Evolutionary conservation across 164 flowering plant species (phyloP).

Genomic region (Berberis vulgaris): DNA sequence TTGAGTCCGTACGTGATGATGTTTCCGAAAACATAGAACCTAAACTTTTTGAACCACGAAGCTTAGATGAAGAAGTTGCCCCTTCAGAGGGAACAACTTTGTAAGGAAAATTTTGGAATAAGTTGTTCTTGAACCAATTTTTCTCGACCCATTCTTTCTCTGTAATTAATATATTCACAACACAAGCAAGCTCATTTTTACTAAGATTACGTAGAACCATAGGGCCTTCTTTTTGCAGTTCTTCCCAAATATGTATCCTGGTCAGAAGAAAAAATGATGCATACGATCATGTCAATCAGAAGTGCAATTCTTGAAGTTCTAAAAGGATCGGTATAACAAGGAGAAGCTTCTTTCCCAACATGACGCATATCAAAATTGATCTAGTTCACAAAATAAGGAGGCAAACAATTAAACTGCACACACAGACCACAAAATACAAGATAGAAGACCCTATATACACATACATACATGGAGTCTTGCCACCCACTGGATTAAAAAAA

Average conservation of each 20-base stretch:
- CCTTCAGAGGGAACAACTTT: constrained; percentile 20
- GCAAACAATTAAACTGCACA: no score
- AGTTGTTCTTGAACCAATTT: not conserved
- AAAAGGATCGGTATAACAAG: not conserved
- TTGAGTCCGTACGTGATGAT: constrained; percentile 10
- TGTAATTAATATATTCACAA: constrained; percentile 49
- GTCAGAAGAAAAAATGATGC: not conserved
- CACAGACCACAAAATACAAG: no score
- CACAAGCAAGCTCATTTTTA: constrained; percentile 26
- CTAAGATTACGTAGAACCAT: constrained; percentile 29
- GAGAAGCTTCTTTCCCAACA: not conserved
- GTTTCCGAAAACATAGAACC: constrained; percentile 35
- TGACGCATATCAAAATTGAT: no score
- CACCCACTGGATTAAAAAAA: no score
- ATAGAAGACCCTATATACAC: no score
- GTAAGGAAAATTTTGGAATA: constrained; percentile 36
- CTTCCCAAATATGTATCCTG: constrained; percentile 51
- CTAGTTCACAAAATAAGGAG: no score
- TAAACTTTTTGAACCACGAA: constrained; percentile 31
- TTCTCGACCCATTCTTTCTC: constrained; percentile 77
- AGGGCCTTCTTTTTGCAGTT: constrained; percentile 53
- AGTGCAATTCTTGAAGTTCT: not conserved
- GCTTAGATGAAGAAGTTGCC: constrained; percentile 10
- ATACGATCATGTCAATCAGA: not conserved
- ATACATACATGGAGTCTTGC: no score